These are phyloP conservation scores for Aspergillus terreus DNA, from an alignment of 2,329 filamentous ascomycete genomes.

Conservation along the genomic window DNA sequence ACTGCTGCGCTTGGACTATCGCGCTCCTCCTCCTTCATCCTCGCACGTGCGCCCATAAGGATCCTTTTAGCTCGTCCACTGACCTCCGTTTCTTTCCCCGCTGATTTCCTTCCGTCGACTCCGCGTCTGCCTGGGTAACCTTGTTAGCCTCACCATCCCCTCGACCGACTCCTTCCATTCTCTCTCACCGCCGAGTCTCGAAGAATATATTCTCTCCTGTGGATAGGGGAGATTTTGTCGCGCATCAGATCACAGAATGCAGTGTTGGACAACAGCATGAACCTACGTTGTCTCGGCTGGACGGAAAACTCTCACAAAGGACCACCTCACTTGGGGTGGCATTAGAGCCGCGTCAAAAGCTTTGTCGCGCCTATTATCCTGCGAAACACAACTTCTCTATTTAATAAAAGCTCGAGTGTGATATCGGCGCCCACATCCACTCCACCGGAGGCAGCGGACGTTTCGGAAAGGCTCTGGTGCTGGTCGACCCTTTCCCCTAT, in stretches of 20 bases:
- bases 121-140: not conserved
- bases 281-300: constrained; percentile 4
- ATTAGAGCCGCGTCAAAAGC: not conserved
- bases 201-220: too few species aligned
- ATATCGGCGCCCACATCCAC: not conserved
- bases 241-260: constrained; percentile 8
- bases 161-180: not conserved
- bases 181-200: too few species aligned
- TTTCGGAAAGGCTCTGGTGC: constrained; percentile 3
- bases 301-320: not conserved
- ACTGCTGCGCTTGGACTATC: constrained; percentile 9
- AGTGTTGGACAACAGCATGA: constrained; percentile 16
- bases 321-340: not conserved
- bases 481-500: constrained; percentile 1
- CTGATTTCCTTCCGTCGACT: not conserved
- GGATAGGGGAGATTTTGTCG: not conserved
- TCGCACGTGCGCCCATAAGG: constrained; percentile 11
- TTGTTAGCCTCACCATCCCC: not conserved
- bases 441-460: constrained; percentile 4
- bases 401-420: too few species aligned
- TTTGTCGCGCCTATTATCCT: not conserved
- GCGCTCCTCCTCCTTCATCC: not conserved
- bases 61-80: constrained; percentile 1
- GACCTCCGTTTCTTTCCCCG: not conserved
- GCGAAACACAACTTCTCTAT: too few species aligned